These are phyloP conservation scores for Podospora pseudocomata DNA, from an alignment of 495 filamentous ascomycete species.

Conservation along the genomic window DNA sequence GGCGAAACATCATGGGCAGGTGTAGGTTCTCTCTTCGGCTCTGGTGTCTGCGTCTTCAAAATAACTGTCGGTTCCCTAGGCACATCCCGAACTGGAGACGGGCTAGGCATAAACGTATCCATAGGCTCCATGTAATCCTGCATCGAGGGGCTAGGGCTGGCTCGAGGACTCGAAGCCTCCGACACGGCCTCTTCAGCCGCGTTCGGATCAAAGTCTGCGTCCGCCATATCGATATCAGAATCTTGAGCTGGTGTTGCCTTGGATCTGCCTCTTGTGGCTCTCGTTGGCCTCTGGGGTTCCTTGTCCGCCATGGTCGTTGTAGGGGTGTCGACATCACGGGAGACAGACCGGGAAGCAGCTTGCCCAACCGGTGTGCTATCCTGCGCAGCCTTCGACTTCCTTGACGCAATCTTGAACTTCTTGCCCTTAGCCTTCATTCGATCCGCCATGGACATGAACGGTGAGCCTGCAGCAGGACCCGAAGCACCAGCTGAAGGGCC, in stretches of 20 bases:
- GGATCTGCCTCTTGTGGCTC: conserved; percentile 3
- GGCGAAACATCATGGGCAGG: not conserved
- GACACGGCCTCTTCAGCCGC: conserved; percentile 24
- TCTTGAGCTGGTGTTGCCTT: conserved; percentile 15
- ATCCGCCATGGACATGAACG: conserved; percentile 45
- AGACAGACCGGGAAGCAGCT: conserved; percentile 12
- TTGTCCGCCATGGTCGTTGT: not conserved
- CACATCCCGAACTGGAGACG: not conserved
- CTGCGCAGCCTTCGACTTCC: conserved; percentile 20
- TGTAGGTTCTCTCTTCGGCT: not conserved
- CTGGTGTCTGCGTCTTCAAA: not conserved
- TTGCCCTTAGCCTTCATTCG: conserved; percentile 44
- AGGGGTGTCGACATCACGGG: conserved; percentile 8
- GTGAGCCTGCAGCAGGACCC: conserved; percentile 13
- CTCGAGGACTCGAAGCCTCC: not conserved
- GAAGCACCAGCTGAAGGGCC: not conserved
- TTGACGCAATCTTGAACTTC: conserved; percentile 41
- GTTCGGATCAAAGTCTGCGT: conserved; percentile 36
- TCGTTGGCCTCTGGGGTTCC: conserved; percentile 11
- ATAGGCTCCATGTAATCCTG: not conserved
- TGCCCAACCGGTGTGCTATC: conserved; percentile 18
- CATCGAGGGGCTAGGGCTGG: conserved; percentile 9
- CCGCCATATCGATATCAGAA: conserved; percentile 18
- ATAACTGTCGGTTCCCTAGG: not conserved
- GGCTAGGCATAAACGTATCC: not conserved